Percentiles rank a stretch among this genome's conserved stretches.
phyloP scores from a whole-genome alignment of 257 asterid genomes.

The Solanum sparsipilum region DNA sequence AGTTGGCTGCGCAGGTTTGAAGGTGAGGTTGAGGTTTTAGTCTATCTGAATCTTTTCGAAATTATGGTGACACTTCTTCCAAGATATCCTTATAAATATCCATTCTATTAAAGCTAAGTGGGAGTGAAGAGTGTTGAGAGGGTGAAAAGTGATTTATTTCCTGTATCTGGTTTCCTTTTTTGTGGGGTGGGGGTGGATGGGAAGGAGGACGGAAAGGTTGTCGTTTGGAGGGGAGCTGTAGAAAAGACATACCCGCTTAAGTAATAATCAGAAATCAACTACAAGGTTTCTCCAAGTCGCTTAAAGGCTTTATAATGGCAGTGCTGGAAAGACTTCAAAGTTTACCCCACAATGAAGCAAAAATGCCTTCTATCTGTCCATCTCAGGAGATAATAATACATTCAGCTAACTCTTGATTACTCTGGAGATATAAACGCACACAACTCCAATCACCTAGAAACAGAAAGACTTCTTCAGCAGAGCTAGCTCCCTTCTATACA shows the following conservation, averaged over 20 bases:
- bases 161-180: neutral
- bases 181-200: neutral
- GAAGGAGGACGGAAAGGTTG: neutral
- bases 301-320: neutral
- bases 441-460: neutral
- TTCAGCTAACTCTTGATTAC: neutral
- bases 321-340: neutral
- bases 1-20: constrained; percentile 96
- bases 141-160: neutral
- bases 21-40: constrained; percentile 30
- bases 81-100: neutral
- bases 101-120: neutral
- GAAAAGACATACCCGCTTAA: neutral
- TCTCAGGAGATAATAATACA: neutral
- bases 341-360: neutral
- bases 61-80: neutral
- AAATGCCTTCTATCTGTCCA: neutral
- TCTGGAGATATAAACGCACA: neutral
- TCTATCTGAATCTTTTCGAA: neutral
- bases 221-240: neutral
- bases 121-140: neutral
- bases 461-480: neutral
- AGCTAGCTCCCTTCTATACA: neutral
- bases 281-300: neutral
- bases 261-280: neutral